Evolutionary conservation across 257 asterid genomes (phyloP).

Genomic region (Henckelia pumila): DNA sequence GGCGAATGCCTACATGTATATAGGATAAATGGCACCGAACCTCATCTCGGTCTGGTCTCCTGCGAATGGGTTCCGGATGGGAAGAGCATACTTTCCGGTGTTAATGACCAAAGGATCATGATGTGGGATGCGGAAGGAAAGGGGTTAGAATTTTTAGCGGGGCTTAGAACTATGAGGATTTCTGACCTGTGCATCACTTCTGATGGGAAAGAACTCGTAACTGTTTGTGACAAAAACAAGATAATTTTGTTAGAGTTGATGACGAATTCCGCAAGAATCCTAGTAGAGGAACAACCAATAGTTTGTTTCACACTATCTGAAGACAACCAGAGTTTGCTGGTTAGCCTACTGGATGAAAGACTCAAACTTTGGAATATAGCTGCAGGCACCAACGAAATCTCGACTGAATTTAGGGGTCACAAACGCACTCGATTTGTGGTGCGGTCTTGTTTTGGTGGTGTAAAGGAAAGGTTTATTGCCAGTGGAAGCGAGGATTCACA

Average conservation of each 20-base stretch:
- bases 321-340: constrained; percentile 27
- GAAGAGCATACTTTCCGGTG: constrained; percentile 8
- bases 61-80: constrained; percentile 34
- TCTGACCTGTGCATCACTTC: constrained; percentile 16
- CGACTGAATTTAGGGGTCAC: constrained; percentile 21
- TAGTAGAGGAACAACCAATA: constrained; percentile 13
- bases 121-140: constrained; percentile 29
- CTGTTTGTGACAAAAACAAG: constrained; percentile 7
- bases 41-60: constrained; percentile 15
- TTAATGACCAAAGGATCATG: constrained; percentile 21
- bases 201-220: constrained; percentile 26
- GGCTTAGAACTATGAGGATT: background rate
- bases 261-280: constrained; percentile 7
- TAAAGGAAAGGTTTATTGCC: constrained; percentile 24
- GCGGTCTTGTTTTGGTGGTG: constrained; percentile 32
- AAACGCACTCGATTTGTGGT: constrained; percentile 16
- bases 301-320: constrained; percentile 24
- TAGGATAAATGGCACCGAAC: background rate
- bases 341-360: constrained; percentile 19
- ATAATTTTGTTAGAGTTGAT: constrained; percentile 12
- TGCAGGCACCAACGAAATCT: background rate
- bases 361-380: constrained; percentile 28
- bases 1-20: constrained; percentile 22
- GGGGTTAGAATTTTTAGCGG: constrained; percentile 14
- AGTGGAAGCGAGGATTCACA: constrained; percentile 31